Evolutionary conservation across 805 yeast species (phyloP).

Genomic region (Clavispora vitiphila): DNA sequence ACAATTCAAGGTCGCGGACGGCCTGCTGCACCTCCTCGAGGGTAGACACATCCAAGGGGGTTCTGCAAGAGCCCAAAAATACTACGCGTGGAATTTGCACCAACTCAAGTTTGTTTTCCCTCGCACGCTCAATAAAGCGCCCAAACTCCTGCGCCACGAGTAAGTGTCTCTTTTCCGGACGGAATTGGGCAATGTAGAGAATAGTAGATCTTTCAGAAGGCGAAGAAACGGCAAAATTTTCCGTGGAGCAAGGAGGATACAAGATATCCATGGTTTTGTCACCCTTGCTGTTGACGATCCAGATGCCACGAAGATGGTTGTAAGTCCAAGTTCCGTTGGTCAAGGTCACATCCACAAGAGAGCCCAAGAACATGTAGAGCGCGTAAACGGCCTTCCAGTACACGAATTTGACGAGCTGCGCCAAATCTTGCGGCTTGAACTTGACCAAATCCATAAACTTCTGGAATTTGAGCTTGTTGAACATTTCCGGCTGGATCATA

Average conservation of each 20-base stretch:
- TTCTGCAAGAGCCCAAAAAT: slow-evolving; percentile 81
- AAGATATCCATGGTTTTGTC: slow-evolving; percentile 41
- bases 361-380: slow-evolving; percentile 62
- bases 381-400: slow-evolving; percentile 73
- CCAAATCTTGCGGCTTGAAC: slow-evolving; percentile 9
- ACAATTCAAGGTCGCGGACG: slow-evolving; percentile 27
- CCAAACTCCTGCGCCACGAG: slow-evolving; percentile 63
- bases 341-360: slow-evolving; percentile 57
- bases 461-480: slow-evolving; percentile 46
- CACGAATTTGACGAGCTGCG: slow-evolving; percentile 28
- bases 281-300: slow-evolving; percentile 42
- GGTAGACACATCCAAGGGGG: slow-evolving; percentile 55
- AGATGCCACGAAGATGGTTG: slow-evolving; percentile 62
- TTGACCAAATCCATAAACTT: slow-evolving; percentile 15
- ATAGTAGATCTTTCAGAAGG: slow-evolving; percentile 14
- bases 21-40: slow-evolving; percentile 46
- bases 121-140: slow-evolving; percentile 36
- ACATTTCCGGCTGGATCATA: slow-evolving; percentile 83
- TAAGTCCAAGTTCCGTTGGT: slow-evolving; percentile 92
- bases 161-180: slow-evolving; percentile 90
- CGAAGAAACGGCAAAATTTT: slow-evolving; percentile 23
- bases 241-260: slow-evolving; percentile 90
- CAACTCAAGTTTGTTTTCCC: slow-evolving; percentile 15
- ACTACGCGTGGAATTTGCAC: slow-evolving; percentile 49
- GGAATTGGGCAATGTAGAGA: slow-evolving; percentile 81